Conservation (phyloP, 2,329 filamentous ascomycete species). For the Aspergillus arachidicola region DNA sequence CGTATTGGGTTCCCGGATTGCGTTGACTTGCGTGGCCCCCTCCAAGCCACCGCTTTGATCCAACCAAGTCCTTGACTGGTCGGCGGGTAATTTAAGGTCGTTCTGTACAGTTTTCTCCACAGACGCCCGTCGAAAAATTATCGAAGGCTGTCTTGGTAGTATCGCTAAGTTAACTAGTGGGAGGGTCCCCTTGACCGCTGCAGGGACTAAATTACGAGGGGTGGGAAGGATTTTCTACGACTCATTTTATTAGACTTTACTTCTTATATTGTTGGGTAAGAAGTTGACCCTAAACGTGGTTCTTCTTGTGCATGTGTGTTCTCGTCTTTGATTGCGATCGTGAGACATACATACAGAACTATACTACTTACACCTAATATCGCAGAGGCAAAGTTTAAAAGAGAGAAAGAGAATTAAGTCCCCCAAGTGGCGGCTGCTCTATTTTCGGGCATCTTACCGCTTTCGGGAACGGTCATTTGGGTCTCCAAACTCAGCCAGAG, state of each 20-base stretch:
- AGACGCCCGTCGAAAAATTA: not conserved
- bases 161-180: not conserved
- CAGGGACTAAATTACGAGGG: not conserved
- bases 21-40: conserved; percentile 5
- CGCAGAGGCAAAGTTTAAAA: not conserved
- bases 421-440: conserved; percentile 1
- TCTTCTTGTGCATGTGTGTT: not conserved
- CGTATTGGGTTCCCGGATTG: not conserved
- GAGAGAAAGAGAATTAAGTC: not conserved
- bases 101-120: not conserved
- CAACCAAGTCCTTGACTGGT: not conserved
- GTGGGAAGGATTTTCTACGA: not conserved
- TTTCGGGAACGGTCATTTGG: not conserved
- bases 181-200: not conserved
- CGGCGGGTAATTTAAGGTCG: conserved; percentile 1
- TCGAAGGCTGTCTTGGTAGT: not conserved
- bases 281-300: not conserved
- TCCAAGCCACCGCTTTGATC: conserved; percentile 1
- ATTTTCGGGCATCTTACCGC: conserved; percentile 14
- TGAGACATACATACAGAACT: no score
- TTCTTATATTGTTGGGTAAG: not conserved
- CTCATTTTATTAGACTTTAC: not conserved
- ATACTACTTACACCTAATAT: no score
- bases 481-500: not conserved
- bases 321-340: no score